Evolutionary conservation across 2,329 filamentous ascomycete species (phyloP).

Genomic region (Dactylellina parvicollis): DNA sequence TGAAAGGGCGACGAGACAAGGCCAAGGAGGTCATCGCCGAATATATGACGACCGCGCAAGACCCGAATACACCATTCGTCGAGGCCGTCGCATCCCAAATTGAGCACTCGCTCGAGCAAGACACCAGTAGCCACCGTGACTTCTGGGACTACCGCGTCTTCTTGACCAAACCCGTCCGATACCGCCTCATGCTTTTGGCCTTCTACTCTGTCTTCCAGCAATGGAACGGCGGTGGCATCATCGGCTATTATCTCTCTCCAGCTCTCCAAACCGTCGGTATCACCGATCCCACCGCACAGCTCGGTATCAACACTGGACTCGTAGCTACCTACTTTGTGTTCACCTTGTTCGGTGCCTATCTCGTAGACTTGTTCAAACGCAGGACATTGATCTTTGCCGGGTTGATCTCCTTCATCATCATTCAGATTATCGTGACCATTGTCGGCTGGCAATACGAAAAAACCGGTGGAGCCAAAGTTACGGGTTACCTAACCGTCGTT

Average conservation of each 20-base stretch:
- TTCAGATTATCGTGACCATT: constrained; percentile 64
- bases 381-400: constrained; percentile 64
- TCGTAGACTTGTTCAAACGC: constrained; percentile 63
- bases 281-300: constrained; percentile 60
- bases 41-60: constrained; percentile 63
- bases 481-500: constrained; percentile 63
- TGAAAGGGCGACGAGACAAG: constrained; percentile 60
- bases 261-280: constrained; percentile 64
- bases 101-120: constrained; percentile 63
- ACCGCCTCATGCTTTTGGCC: constrained; percentile 63
- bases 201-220: constrained; percentile 65
- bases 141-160: constrained; percentile 65
- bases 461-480: constrained; percentile 58
- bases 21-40: constrained; percentile 61
- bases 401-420: constrained; percentile 63
- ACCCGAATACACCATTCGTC: constrained; percentile 63
- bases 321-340: constrained; percentile 65
- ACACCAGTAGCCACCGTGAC: constrained; percentile 60
- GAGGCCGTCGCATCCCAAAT: constrained; percentile 63
- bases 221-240: constrained; percentile 65
- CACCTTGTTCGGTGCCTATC: constrained; percentile 62
- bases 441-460: constrained; percentile 64
- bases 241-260: constrained; percentile 62
- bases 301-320: constrained; percentile 63
- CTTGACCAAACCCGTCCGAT: constrained; percentile 63